phyloP scores from a whole-genome alignment of 2,329 filamentous ascomycete genomes.

The Coniochaeta hoffmannii region DNA sequence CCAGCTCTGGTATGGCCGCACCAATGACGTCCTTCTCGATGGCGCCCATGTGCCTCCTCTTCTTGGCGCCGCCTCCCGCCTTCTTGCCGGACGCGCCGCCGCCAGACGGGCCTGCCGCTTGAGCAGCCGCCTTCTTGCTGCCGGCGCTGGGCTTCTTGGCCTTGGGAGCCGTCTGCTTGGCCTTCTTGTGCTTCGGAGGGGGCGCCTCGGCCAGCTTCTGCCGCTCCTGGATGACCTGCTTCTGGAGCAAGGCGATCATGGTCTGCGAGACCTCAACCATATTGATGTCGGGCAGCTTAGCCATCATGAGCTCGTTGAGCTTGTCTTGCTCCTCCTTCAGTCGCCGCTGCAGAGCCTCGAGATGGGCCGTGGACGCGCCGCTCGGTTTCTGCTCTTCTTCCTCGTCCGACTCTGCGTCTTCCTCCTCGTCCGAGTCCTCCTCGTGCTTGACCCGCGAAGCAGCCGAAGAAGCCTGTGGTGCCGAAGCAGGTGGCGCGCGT shows the following conservation, averaged over 20 bases:
- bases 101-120: slow-evolving; percentile 8
- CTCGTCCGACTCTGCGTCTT: slow-evolving; percentile 52
- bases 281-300: slow-evolving; percentile 41
- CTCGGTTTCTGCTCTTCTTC: slow-evolving; percentile 32
- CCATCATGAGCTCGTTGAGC: slow-evolving; percentile 44
- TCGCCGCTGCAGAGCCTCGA: slow-evolving; percentile 46
- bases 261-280: slow-evolving; percentile 51
- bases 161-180: slow-evolving; percentile 44
- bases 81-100: slow-evolving; percentile 32
- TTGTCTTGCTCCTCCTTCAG: slow-evolving; percentile 51
- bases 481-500: slow-evolving; percentile 45
- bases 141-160: slow-evolving; percentile 43
- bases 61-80: slow-evolving; percentile 32
- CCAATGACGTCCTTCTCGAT: slow-evolving; percentile 90
- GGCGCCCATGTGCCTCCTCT: slow-evolving; percentile 59
- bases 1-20: slow-evolving; percentile 72
- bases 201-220: slow-evolving; percentile 45
- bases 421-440: slow-evolving; percentile 66
- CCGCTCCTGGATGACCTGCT: slow-evolving; percentile 68
- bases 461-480: slow-evolving; percentile 40
- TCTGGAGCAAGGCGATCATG: slow-evolving; percentile 58
- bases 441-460: slow-evolving; percentile 59
- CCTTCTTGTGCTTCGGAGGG: slow-evolving; percentile 47
- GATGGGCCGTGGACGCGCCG: slow-evolving; percentile 31
- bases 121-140: slow-evolving; percentile 24